phyloP scores from a whole-genome alignment of 2,329 filamentous ascomycete genomes.

The Alternaria hordeiaustralica region DNA sequence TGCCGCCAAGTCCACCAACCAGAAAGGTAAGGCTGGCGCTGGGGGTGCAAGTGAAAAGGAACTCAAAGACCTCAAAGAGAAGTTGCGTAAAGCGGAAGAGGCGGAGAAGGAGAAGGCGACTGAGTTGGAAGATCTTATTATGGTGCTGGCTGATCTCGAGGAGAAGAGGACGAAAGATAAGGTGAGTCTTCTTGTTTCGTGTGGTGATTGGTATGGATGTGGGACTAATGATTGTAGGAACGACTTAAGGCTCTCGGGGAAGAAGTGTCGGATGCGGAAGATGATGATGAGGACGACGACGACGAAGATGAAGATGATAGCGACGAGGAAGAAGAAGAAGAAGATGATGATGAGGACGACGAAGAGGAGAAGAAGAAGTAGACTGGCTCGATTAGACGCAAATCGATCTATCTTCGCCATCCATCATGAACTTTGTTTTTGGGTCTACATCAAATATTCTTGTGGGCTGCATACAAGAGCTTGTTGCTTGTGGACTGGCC shows the following conservation, averaged over 20 bases:
- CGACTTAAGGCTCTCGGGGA: slow-evolving; percentile 55
- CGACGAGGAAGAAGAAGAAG: slow-evolving; percentile 3
- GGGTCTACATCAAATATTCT: too few relatives aligned
- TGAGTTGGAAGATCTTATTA: slow-evolving; percentile 58
- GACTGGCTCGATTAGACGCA: rapidly evolving
- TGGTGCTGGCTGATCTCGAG: slow-evolving; percentile 56
- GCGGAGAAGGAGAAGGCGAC: slow-evolving; percentile 51
- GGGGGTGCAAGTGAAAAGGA: slow-evolving; percentile 16
- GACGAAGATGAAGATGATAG: slow-evolving; percentile 24
- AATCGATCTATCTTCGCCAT: neutral
- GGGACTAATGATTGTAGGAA: slow-evolving; percentile 45
- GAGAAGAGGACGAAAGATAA: slow-evolving; percentile 52
- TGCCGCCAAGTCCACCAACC: rapidly evolving
- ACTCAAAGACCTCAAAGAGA: slow-evolving; percentile 56
- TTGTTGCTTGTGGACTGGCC: too few relatives aligned
- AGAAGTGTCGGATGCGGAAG: slow-evolving; percentile 51
- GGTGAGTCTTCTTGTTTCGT: too few relatives aligned
- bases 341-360: neutral
- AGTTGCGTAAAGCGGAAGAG: slow-evolving; percentile 47
- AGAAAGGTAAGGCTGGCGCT: neutral
- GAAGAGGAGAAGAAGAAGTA: neutral
- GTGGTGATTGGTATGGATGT: too few relatives aligned
- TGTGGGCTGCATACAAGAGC: too few relatives aligned
- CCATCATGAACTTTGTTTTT: too few relatives aligned
- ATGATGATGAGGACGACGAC: slow-evolving; percentile 42